Conservation (phyloP, 768 basidiomycete species). For the Mycena leptocephala region DNA sequence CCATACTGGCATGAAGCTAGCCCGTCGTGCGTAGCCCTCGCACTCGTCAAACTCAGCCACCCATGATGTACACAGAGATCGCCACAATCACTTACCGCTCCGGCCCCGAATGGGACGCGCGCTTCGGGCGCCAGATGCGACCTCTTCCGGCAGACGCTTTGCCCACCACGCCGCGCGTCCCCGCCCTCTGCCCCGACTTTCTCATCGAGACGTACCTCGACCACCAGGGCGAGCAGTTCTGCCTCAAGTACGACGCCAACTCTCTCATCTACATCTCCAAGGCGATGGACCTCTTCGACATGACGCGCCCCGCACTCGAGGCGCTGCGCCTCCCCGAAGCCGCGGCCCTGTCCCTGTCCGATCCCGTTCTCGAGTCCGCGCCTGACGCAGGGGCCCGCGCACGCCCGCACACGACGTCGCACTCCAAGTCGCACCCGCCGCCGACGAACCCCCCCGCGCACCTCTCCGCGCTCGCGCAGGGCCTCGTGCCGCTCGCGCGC, state of each 20-base stretch:
- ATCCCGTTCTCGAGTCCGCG: constrained; percentile 42
- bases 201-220: constrained; percentile 99
- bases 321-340: constrained; percentile 71
- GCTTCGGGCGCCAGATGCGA: constrained; percentile 90
- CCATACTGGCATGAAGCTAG: constrained; percentile 98
- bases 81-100: constrained; percentile 99
- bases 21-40: constrained; percentile 76
- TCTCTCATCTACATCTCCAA: constrained; percentile 99
- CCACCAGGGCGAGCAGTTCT: constrained; percentile 97
- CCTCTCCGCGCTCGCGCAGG: constrained; percentile 82
- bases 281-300: constrained; percentile 99
- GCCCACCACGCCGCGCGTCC: constrained; percentile 59
- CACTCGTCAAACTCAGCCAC: neutral
- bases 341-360: constrained; percentile 45
- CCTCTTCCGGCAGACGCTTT: constrained; percentile 53
- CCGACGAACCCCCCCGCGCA: constrained; percentile 83
- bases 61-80: constrained; percentile 75
- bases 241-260: constrained; percentile 99
- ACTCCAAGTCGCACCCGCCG: constrained; percentile 81
- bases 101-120: constrained; percentile 98
- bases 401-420: constrained; percentile 58
- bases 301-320: constrained; percentile 85
- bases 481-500: constrained; percentile 80
- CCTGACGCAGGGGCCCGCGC: constrained; percentile 40
- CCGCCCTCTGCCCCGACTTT: constrained; percentile 96